These are phyloP conservation scores for Rhododendron mucronatum DNA, from an alignment of 148 eudicot species.

Conservation along the genomic window DNA sequence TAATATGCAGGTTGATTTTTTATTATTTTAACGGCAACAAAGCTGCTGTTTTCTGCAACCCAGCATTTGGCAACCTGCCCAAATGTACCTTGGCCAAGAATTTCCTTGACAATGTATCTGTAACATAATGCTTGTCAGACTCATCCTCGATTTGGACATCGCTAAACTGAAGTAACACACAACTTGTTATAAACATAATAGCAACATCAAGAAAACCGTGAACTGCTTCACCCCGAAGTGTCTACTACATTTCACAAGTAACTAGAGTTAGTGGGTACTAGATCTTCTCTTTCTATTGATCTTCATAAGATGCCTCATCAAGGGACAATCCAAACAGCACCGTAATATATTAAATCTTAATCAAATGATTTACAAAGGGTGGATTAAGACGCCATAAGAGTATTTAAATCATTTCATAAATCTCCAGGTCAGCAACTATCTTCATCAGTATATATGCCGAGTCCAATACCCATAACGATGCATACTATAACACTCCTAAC, in stretches of 20 bases:
- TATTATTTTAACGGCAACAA: constrained; percentile 84
- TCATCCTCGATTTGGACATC: neutral
- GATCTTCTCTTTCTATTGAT: neutral
- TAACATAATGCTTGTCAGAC: constrained; percentile 14
- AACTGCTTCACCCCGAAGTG: neutral
- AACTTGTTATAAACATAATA: neutral
- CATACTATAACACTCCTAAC: neutral
- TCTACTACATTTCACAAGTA: neutral
- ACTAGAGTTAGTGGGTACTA: too few species aligned
- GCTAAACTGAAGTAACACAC: neutral
- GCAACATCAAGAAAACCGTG: neutral
- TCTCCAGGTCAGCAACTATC: neutral
- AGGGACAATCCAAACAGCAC: neutral
- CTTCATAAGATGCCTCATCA: neutral
- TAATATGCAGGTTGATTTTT: constrained; percentile 97
- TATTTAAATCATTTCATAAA: neutral
- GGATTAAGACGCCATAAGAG: neutral
- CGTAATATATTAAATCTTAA: neutral
- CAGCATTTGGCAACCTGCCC: constrained; percentile 99
- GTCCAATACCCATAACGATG: neutral
- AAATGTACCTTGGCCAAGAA: constrained; percentile 98
- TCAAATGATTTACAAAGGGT: neutral
- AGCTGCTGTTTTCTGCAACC: constrained; percentile 76
- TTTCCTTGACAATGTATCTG: constrained; percentile 92
- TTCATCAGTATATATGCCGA: neutral